Evolutionary conservation across 2,329 filamentous ascomycete genomes (phyloP), one percentile per base, ranked within the genome.

Genomic region (Basipetospora chlamydospora): DNA sequence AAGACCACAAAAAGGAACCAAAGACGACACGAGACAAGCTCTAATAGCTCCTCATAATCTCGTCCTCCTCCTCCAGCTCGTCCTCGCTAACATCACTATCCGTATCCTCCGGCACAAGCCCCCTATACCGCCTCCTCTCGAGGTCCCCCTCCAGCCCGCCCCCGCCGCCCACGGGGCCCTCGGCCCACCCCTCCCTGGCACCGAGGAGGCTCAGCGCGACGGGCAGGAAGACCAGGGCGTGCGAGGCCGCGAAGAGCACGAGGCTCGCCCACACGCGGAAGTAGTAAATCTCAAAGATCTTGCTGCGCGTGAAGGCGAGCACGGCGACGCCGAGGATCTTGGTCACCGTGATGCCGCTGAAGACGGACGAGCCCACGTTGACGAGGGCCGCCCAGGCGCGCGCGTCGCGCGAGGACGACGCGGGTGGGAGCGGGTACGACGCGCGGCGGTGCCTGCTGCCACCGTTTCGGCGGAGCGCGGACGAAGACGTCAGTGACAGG

Each of bases 241-340:
- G 90, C 8, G 78, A 69, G 6, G 84, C 84, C 3, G 87, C 92
- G 55, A 94, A 88, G 8, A 92, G 55, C 9, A 98, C 87, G 38
- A 98, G 70, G 6, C 87, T 80, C 13, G 95, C 64, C 90, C 90
- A 98, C 29, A 98, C 82, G 29, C 90, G 73, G 68, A 98, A 98
- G 59, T 98, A 98, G 61, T 98, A 98, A 40, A 98, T 85, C 63
- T 98, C 92, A 49, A 98, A 98, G 51, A 98, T 98, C 72, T 96
- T 98, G 56, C 84, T 93, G 35, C 83, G 67, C 6, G 90, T 98
- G 51, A 95, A 98, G 0, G 90, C 90, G 15, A 98, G 65, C 25
- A 98, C 90, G 31, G 71, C 79, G 1, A 98, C 88, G 3, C 90
- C 90, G 2, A 98, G 64, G 2, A 98, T 69, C 59, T 98, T 98